These are phyloP conservation scores for Corynascus novoguineensis DNA, from an alignment of 495 filamentous ascomycete genomes.

Conservation along the genomic window DNA sequence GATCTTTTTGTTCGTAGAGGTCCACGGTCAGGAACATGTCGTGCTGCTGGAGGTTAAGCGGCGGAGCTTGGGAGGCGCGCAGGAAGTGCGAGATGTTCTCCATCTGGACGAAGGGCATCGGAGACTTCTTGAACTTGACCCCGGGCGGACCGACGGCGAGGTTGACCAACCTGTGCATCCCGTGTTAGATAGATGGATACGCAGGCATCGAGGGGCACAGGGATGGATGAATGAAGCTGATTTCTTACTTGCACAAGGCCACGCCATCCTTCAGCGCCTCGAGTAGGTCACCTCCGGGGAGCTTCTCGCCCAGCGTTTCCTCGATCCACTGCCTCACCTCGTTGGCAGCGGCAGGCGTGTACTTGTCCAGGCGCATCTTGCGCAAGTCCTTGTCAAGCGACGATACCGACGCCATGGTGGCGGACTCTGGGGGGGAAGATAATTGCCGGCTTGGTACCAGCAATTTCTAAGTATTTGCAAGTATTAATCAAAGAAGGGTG, in stretches of 20 bases:
- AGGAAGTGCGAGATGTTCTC: conserved; percentile 98
- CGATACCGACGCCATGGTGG: conserved; percentile 82
- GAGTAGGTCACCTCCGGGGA: conserved; percentile 70
- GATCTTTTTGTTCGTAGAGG: conserved; percentile 93
- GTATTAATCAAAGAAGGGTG: too few species aligned
- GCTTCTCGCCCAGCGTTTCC: conserved; percentile 63
- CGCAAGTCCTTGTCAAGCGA: conserved; percentile 94
- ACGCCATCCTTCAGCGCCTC: conserved; percentile 84
- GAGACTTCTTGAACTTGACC: conserved; percentile 70
- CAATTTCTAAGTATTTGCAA: too few species aligned
- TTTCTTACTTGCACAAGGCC: conserved; percentile 78
- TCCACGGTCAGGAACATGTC: conserved; percentile 97
- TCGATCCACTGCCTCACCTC: conserved; percentile 88
- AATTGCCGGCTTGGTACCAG: not conserved
- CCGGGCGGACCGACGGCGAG: conserved; percentile 69
- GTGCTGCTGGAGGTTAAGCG: conserved; percentile 82
- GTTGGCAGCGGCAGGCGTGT: conserved; percentile 85
- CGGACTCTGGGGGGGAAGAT: not conserved
- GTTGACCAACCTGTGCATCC: conserved; percentile 88
- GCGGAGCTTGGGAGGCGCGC: conserved; percentile 72
- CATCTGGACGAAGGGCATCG: conserved; percentile 99
- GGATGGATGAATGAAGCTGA: not conserved
- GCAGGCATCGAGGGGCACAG: too few species aligned
- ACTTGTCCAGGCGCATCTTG: conserved; percentile 85
- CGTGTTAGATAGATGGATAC: too few species aligned